These are phyloP conservation scores for Suillus clintonianus DNA, from an alignment of 768 basidiomycete genomes.

Conservation along the genomic window DNA sequence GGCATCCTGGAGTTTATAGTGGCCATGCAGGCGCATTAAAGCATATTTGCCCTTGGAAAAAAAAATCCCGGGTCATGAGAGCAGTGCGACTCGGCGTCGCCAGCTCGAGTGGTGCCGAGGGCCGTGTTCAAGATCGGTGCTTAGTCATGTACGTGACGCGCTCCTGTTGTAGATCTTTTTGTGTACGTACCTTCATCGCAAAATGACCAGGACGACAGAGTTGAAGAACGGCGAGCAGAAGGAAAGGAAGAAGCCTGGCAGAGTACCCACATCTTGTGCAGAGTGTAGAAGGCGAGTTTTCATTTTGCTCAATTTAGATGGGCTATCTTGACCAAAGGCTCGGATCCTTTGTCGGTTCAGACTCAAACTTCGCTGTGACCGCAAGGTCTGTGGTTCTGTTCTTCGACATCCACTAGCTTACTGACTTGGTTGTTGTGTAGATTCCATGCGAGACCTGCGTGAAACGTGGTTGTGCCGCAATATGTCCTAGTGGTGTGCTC, in stretches of 20 bases:
- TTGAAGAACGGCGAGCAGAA: constrained; percentile 20
- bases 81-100: too few relatives aligned
- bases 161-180: neutral
- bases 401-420: neutral
- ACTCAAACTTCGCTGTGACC: constrained; percentile 67
- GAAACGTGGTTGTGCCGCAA: constrained; percentile 70
- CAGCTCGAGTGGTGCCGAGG: too few relatives aligned
- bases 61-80: too few relatives aligned
- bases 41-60: neutral
- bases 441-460: constrained; percentile 80
- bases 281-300: constrained; percentile 39
- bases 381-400: constrained; percentile 42
- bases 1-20: neutral
- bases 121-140: neutral
- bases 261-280: constrained; percentile 45
- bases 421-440: constrained; percentile 33
- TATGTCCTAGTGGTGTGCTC: constrained; percentile 71
- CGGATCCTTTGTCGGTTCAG: constrained; percentile 24
- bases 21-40: neutral
- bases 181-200: neutral
- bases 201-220: constrained; percentile 13
- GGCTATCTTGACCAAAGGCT: neutral
- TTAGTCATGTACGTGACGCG: neutral
- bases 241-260: constrained; percentile 48
- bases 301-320: neutral